These are phyloP conservation scores for Teunomyces lycoperdinae DNA, from an alignment of 805 yeast species.

Conservation along the genomic window DNA sequence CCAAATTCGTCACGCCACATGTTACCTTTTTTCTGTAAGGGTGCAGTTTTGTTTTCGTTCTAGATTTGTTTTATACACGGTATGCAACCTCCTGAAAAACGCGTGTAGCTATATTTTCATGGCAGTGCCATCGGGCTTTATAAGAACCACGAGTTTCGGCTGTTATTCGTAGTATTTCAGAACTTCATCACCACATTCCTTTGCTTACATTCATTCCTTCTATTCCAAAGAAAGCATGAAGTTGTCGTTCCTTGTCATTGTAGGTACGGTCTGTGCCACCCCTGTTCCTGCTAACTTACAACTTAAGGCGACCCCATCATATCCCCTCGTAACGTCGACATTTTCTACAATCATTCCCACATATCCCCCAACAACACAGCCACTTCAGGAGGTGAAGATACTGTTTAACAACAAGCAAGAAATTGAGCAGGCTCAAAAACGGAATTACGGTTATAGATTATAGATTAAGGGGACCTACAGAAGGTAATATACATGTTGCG, in stretches of 20 bases:
- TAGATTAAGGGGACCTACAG: too few relatives aligned
- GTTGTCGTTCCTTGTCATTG: background rate
- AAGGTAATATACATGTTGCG: background rate
- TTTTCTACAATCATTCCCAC: conserved; percentile 17
- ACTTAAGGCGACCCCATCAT: conserved; percentile 16
- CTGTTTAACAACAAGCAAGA: conserved; percentile 15
- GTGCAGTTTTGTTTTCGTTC: background rate
- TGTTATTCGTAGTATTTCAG: background rate
- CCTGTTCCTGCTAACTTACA: conserved; percentile 30
- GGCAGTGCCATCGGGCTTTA: background rate
- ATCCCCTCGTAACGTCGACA: conserved; percentile 8
- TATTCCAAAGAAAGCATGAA: background rate
- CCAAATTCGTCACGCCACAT: background rate
- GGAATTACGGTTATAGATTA: background rate
- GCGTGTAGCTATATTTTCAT: background rate
- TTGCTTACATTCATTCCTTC: background rate
- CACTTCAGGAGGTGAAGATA: conserved; percentile 12
- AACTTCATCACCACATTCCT: background rate
- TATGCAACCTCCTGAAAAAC: background rate
- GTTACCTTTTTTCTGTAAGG: background rate
- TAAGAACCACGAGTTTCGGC: background rate
- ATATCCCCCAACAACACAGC: conserved; percentile 15
- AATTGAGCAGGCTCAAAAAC: conserved; percentile 7
- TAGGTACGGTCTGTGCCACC: conserved; percentile 15
- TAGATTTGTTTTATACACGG: background rate